Percentiles rank a stretch among this genome's conserved stretches.
These are phyloP conservation scores for Aspergillus brunneoviolaceus DNA, from an alignment of 2,329 filamentous ascomycete species.

Conservation along the genomic window DNA sequence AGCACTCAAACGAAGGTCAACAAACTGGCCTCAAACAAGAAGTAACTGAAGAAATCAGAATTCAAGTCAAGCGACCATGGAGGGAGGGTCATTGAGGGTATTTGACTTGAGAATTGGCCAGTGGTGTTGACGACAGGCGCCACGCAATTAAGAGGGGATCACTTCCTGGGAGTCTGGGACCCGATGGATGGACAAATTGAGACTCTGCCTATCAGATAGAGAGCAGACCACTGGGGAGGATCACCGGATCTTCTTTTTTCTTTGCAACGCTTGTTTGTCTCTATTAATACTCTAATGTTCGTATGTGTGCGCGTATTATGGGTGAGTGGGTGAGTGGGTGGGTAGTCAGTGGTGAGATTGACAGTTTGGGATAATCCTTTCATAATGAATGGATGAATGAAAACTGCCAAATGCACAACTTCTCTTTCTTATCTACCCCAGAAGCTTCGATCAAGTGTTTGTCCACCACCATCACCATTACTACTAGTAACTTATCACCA, in stretches of 20 bases:
- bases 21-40: background rate
- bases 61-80: constrained; percentile 2
- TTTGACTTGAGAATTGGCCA: constrained; percentile 17
- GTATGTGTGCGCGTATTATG: too few relatives aligned
- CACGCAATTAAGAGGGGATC: constrained; percentile 27
- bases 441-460: background rate
- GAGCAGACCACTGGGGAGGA: constrained; percentile 12
- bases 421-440: background rate
- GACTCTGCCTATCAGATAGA: constrained; percentile 20
- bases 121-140: constrained; percentile 26
- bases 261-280: background rate
- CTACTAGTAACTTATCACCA: background rate
- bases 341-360: background rate
- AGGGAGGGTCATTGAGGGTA: constrained; percentile 15
- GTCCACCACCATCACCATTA: background rate
- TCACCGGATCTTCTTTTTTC: constrained; percentile 1
- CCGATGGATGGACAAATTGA: constrained; percentile 14
- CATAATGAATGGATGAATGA: background rate
- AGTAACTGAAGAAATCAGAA: constrained; percentile 4
- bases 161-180: background rate
- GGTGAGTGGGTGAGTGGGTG: too few relatives aligned
- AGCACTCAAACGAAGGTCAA: background rate
- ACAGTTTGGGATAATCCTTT: background rate
- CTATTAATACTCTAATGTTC: background rate
- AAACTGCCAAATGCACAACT: background rate